phyloP scores from a whole-genome alignment of 2,329 filamentous ascomycete species.

The Penicillium thymicola region DNA sequence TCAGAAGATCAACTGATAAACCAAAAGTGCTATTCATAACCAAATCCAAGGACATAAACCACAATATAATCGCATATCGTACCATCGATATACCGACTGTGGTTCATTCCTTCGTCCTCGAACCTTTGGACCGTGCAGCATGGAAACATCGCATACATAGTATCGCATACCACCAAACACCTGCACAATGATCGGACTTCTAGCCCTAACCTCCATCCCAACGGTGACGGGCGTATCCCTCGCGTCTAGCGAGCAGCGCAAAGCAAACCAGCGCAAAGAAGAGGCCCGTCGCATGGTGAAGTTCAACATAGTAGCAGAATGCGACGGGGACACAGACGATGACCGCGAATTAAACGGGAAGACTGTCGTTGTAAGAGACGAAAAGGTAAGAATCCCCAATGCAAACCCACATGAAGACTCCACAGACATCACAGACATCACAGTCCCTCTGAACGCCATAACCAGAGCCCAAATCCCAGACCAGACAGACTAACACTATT shows the following conservation, averaged over 20 bases:
- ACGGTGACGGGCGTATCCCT: slow-evolving; percentile 49
- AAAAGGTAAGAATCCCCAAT: slow-evolving; percentile 49
- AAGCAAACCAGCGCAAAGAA: slow-evolving; percentile 42
- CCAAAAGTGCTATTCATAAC: background rate
- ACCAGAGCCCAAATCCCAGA: background rate
- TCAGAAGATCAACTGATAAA: background rate
- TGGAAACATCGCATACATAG: background rate
- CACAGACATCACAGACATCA: background rate
- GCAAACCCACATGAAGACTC: background rate
- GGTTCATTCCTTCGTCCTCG: background rate
- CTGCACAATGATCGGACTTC: slow-evolving; percentile 39
- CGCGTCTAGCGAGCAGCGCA: slow-evolving; percentile 45
- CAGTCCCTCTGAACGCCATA: background rate
- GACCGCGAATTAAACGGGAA: slow-evolving; percentile 42
- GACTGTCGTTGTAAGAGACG: slow-evolving; percentile 45
- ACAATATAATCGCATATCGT: background rate
- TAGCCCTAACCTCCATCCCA: slow-evolving; percentile 42
- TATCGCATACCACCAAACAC: slow-evolving; percentile 2
- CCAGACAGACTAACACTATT: background rate
- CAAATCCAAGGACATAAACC: background rate
- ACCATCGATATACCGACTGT: background rate
- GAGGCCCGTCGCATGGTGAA: slow-evolving; percentile 48
- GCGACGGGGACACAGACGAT: slow-evolving; percentile 33
- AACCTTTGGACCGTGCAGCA: background rate
- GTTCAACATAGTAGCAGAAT: slow-evolving; percentile 44